Conservation (phyloP, 768 basidiomycete genomes). For the Plicaturopsis crispa region DNA sequence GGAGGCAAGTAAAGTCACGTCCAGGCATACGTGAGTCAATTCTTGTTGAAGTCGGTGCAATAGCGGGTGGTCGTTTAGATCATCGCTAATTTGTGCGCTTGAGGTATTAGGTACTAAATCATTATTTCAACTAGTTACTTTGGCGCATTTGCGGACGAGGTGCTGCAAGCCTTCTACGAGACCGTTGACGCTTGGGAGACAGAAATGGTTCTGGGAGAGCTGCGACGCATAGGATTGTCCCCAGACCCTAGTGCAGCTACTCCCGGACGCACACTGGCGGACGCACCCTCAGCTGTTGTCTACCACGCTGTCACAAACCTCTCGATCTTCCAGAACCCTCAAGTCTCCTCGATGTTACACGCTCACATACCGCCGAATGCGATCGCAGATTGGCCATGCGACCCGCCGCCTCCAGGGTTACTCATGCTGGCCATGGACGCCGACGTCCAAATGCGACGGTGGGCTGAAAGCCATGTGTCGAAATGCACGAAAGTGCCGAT, state of each 20-base stretch:
- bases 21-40: constrained; percentile 62
- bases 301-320: constrained; percentile 63
- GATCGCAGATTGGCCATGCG: constrained; percentile 45
- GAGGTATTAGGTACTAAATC: too few relatives aligned
- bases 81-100: too few relatives aligned
- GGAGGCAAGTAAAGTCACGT: constrained; percentile 53
- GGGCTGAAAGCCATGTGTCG: constrained; percentile 45
- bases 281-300: constrained; percentile 40
- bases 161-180: constrained; percentile 50
- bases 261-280: constrained; percentile 14
- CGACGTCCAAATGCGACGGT: constrained; percentile 41
- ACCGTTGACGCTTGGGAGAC: constrained; percentile 66
- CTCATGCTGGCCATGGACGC: constrained; percentile 51
- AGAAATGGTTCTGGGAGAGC: constrained; percentile 37
- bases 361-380: constrained; percentile 25
- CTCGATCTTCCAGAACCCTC: constrained; percentile 42
- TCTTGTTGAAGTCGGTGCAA: constrained; percentile 1
- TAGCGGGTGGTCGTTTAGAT: too few relatives aligned
- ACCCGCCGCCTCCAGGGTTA: constrained; percentile 53
- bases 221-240: constrained; percentile 25
- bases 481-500: constrained; percentile 36
- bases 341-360: constrained; percentile 35
- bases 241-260: constrained; percentile 9
- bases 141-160: constrained; percentile 47
- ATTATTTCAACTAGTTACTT: too few relatives aligned